phyloP scores from a whole-genome alignment of 768 basidiomycete genomes.

The Naganishia friedmannii region DNA sequence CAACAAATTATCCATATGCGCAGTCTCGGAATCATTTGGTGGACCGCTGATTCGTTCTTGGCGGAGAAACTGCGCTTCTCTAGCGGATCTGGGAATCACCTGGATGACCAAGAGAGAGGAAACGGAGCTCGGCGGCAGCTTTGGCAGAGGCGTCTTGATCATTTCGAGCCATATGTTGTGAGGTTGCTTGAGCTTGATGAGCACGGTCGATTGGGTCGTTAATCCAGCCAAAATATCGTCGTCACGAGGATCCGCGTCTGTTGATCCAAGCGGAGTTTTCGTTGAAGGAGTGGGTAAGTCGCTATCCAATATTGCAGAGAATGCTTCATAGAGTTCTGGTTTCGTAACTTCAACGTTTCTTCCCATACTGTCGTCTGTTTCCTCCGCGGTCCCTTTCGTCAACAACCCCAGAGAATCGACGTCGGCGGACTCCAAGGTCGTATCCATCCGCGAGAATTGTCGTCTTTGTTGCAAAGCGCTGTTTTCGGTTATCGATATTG shows the following conservation, averaged over 20 bases:
- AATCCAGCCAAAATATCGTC: not conserved
- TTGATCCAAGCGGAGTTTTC: not conserved
- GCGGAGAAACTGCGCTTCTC: constrained; percentile 10
- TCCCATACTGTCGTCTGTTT: not conserved
- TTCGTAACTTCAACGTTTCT: not conserved
- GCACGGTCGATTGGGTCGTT: constrained; percentile 1
- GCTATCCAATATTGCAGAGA: not conserved
- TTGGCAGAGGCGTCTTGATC: constrained; percentile 40
- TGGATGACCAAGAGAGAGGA: constrained; percentile 40
- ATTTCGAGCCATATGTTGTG: constrained; percentile 34
- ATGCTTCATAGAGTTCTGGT: constrained; percentile 8
- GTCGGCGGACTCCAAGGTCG: not conserved
- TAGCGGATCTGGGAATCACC: constrained; percentile 36
- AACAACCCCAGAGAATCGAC: not conserved
- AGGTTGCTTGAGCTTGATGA: constrained; percentile 12
- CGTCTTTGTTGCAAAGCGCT: not conserved
- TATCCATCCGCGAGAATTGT: not conserved
- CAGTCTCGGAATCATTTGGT: too few relatives aligned
- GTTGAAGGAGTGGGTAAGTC: not conserved
- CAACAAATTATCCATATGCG: not conserved
- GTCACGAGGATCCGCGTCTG: not conserved
- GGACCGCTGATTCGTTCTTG: too few relatives aligned
- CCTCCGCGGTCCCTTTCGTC: not conserved
- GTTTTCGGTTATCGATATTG: not conserved
- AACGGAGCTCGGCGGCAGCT: constrained; percentile 22